Conservation (phyloP, 1,284 basidiomycete species). For the Ustilago vetiveriae region DNA sequence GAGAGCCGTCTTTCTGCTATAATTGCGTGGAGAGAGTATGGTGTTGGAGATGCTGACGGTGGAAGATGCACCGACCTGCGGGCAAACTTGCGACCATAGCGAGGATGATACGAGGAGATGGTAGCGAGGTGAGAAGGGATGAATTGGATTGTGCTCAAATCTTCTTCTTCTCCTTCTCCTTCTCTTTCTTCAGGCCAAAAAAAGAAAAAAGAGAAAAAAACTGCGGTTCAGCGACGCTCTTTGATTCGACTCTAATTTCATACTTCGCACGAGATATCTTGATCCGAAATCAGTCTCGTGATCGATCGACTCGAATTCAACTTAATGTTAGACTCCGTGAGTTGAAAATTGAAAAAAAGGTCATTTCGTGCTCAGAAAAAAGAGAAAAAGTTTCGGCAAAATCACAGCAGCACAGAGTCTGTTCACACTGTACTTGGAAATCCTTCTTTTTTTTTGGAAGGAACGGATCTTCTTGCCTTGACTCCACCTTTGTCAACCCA, state of each 20-base stretch:
- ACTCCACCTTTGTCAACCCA: conserved; percentile 1
- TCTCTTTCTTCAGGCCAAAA: neutral
- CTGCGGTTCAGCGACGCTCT: conserved; percentile 21
- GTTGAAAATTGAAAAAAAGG: no score
- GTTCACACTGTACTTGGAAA: no score
- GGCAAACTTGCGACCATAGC: conserved; percentile 19
- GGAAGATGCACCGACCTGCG: conserved; percentile 28
- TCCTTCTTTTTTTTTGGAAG: no score
- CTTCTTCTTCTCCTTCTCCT: conserved; percentile 2
- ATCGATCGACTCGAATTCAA: no score
- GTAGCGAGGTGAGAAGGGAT: neutral
- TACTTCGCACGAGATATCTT: conserved; percentile 17
- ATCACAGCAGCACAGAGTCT: no score
- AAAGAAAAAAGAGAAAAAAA: conserved; percentile 10
- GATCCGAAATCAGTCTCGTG: conserved; percentile 7
- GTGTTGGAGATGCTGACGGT: neutral
- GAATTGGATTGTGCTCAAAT: neutral
- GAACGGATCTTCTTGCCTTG: no score
- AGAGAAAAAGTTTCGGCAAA: no score
- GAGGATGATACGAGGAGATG: neutral
- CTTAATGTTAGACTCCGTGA: no score
- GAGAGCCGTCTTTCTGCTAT: conserved; percentile 1
- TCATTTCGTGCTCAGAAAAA: no score
- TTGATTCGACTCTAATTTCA: neutral
- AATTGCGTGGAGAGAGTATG: neutral